Base-by-base conservation (phyloP, 2,329 filamentous ascomycete genomes). In the Tolypocladium inflatum region DNA sequence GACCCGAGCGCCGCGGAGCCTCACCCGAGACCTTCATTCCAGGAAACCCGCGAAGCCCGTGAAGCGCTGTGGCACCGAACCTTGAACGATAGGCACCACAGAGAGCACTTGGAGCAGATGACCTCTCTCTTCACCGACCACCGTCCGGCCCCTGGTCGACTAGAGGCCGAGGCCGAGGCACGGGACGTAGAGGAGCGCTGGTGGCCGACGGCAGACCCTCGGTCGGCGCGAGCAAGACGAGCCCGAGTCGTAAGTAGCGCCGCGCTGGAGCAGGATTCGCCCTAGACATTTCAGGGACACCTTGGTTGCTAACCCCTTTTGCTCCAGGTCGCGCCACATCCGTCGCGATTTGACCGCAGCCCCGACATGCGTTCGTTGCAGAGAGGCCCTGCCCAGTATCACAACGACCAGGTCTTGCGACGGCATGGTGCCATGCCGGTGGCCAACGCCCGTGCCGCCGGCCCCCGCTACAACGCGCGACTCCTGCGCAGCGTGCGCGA, bases 401-500 rank as follows among this genome's bases (percentile, higher is more conserved):
- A 33, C 13, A 43, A 35, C 26, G 35, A 53, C 15, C 57, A 48
- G 26, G 21, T 37, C n/a, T 23, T 41, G 42, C 52, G 53, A 23
- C 19, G 48, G 11, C 48, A 37, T 52, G 48, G 48, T n/a, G 48
- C 48, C 11, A 15, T 33, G 38, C 33, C 41, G 13, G 41, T 21
- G 30, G 21, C 41, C 55, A 41, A 50, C 17, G 15, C 42, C n/a
- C 57, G 51, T 7, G 38, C n/a, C 38, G 10, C 42, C 19, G 35
- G 30, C 2, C 54, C 55, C 15, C 55, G 54, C 15, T 55, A 57
- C 37, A 38, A 57, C 30, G n/a, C 57, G 13, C 52, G 52, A 13
- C 51, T 45, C 17, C 38, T 69, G 41, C 64, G 66, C 54, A 67
- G 65, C 50, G 21, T 55, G 39, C 55, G 50, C 43, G 61, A 50